These are phyloP conservation scores for Quercus tomentella DNA, from an alignment of 331 rosid genomes.

Conservation along the genomic window DNA sequence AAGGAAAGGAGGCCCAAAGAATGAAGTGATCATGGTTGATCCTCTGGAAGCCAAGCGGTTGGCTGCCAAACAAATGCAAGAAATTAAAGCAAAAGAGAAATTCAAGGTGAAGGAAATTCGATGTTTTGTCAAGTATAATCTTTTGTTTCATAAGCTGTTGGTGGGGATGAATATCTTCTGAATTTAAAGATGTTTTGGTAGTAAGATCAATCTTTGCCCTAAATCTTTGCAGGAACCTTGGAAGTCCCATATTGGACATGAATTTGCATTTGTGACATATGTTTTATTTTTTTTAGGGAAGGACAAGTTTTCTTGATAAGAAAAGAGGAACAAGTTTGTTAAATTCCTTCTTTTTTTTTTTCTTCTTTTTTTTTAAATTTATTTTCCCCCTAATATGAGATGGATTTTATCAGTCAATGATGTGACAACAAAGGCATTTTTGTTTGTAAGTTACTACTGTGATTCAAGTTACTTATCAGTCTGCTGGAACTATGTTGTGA, in stretches of 20 bases:
- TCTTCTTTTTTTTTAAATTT: no score
- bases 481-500: slow-evolving; percentile 26
- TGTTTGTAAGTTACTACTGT: not conserved
- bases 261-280: not conserved
- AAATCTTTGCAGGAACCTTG: not conserved
- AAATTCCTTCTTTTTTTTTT: not conserved
- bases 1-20: slow-evolving; percentile 37
- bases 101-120: slow-evolving; percentile 48
- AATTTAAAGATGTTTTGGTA: not conserved
- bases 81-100: slow-evolving; percentile 71
- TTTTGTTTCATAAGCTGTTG: not conserved
- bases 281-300: not conserved
- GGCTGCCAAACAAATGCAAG: slow-evolving; percentile 88
- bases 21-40: slow-evolving; percentile 83
- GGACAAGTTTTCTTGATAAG: not conserved
- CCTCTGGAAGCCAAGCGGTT: slow-evolving; percentile 90
- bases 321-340: not conserved
- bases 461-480: slow-evolving; percentile 13
- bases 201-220: not conserved
- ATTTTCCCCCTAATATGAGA: not conserved
- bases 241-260: not conserved
- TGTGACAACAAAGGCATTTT: not conserved
- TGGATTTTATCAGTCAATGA: not conserved
- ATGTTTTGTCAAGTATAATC: not conserved
- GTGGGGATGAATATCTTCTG: not conserved